Base-by-base conservation (phyloP, 2,329 filamentous ascomycete genomes). In the Zymoseptoria ardabiliae region DNA sequence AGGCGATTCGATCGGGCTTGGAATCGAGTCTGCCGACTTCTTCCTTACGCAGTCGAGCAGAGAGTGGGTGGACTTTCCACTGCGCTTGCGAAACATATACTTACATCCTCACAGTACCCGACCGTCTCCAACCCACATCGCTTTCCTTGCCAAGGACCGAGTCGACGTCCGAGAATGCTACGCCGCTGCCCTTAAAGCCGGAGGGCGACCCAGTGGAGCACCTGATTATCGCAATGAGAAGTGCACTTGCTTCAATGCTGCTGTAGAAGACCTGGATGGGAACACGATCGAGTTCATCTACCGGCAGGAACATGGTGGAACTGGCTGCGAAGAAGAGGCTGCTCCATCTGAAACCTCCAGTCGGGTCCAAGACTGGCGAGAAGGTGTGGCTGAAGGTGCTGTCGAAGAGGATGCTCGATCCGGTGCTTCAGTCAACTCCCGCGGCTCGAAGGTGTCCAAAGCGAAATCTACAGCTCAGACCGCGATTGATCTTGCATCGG, bases 211-310 rank as follows among this genome's bases (percentile, higher is more conserved):
- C 22, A 82, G 84, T 67, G 82, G 82, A 35, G 77, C 83, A 53
- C 83, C 81, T 66, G 77, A 78, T 67, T 68, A 76, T 69, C 77
- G 83, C 58, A 80, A 82, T 69, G 74, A 77, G 19, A 76, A 81
- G 2, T 77, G 78, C 69, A 76, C 82, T 74, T 78, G 84, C 77
- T 80, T 85, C 75, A 86, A 84, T 63, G 83, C 84, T 53, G 82
- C 83, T 6, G 77, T 91, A 49, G 81, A 85, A 61, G 91, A 96
- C 73, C 81, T 90, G 57, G 90, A 96, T 76, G 89, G 89, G 55
- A 95, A 96, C 76, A 88, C 83, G 66, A 85, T 96, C 71, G 89
- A 94, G 70, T 88, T 90, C 28, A 84, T 92, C 54, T 88, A 85
- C 71, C 78, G 79, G 56, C 75, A 71, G 56, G 58, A 63, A 7